phyloP scores from a whole-genome alignment of 768 basidiomycete species.

The Russula earlei region DNA sequence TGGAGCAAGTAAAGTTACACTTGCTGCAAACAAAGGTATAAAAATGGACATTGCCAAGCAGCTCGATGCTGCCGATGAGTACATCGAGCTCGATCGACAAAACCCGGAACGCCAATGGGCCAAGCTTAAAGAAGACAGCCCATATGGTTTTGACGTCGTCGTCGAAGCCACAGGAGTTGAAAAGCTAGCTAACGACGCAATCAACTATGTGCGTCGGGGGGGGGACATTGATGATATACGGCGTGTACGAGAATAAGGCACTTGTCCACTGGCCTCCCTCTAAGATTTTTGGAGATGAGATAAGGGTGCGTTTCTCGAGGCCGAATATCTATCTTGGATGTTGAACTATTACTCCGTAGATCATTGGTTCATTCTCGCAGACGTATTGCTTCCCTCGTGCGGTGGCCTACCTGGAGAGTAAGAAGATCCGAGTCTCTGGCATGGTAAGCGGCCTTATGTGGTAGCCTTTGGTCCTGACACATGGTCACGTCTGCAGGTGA shows the following conservation, averaged over 20 bases:
- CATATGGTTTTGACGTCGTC: constrained; percentile 86
- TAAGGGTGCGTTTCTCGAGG: constrained; percentile 31
- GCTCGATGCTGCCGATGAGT: constrained; percentile 74
- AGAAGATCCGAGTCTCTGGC: constrained; percentile 74
- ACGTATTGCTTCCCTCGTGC: constrained; percentile 86
- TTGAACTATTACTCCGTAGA: constrained; percentile 35
- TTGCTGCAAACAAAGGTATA: constrained; percentile 84
- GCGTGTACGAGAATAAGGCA: constrained; percentile 83
- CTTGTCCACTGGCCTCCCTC: constrained; percentile 79
- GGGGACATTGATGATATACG: constrained; percentile 81
- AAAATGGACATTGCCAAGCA: constrained; percentile 83
- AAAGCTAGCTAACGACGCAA: constrained; percentile 76
- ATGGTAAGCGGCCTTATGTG: constrained; percentile 40
- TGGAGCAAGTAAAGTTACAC: constrained; percentile 69
- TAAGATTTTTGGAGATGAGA: constrained; percentile 74
- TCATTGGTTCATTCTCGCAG: constrained; percentile 87
- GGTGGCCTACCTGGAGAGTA: constrained; percentile 79
- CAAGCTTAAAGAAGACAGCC: constrained; percentile 68
- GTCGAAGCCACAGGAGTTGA: constrained; percentile 78
- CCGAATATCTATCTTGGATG: background rate
- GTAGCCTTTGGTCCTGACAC: background rate
- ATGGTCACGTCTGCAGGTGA: constrained; percentile 37
- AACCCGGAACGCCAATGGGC: constrained; percentile 73
- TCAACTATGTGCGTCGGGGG: constrained; percentile 84
- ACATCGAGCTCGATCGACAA: constrained; percentile 73